Evolutionary conservation across 139 green algal species (phyloP), one percentile per base, ranked within the genome.

Genomic region (Bryopsis sp.): DNA sequence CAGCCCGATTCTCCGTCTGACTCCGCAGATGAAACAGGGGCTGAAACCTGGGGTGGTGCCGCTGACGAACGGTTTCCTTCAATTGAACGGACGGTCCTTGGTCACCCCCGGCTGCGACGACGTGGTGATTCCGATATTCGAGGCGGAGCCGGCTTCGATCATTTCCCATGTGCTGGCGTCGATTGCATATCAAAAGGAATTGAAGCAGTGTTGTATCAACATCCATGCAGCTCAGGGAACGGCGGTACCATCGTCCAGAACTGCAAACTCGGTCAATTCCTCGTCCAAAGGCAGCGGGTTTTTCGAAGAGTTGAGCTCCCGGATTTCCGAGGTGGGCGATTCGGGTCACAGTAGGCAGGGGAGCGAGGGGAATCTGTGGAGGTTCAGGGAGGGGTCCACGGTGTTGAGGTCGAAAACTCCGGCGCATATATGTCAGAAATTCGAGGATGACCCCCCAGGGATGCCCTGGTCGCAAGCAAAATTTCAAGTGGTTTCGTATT

Each of bases 61-160:
- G 15, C 43, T 54, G 15, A 54, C 15, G 15, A 19, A 26, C 15
- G 43, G 43, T 19, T 19, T 26, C 15, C 15, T 54, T 33, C 11
- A n/a, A 33, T 35, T 69, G 22, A 69, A 37, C 37, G 39, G 62
- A 8, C 39, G 62, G 43, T 35, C 37, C 19, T 11, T 69, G 62
- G 29, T 69, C 19, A 35, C 62, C 19, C 3, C 43, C 35, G 62
- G 59, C 33, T 75, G 82, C 2, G 76, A 79, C 39, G 82, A 83
- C 29, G 63, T 68, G 7, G 65, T 86, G 2, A 72, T 92, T 15
- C 74, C 81, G 2, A 67, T 92, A 0, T 86, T 81, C 73, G 85
- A 93, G 36, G 60, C 71, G 2, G 89, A 96, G 76, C 87, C 87
- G 8, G 92, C 88, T 36, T 91, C 82, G 43, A 78, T 93, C 29